These are phyloP conservation scores for Luzula sylvatica DNA, from an alignment of 176 grass and related monocot species.

Conservation along the genomic window DNA sequence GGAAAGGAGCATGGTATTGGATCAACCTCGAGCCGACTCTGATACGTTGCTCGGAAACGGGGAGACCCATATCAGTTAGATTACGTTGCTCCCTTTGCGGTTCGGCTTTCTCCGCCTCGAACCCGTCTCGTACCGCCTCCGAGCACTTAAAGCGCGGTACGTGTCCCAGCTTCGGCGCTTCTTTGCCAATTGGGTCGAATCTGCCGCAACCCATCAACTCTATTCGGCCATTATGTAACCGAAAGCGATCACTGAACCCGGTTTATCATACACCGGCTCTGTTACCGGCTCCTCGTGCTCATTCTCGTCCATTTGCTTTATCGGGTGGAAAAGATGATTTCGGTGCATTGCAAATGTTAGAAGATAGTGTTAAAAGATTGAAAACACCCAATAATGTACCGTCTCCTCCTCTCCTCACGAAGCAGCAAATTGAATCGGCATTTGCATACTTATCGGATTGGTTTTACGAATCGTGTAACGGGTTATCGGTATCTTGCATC, in stretches of 20 bases:
- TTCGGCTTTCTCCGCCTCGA: slow-evolving; percentile 51
- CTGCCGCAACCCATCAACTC: slow-evolving; percentile 47
- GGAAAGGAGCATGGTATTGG: slow-evolving; percentile 80
- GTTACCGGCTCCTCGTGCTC: slow-evolving; percentile 13
- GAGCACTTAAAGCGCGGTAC: slow-evolving; percentile 76
- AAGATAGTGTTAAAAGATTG: slow-evolving; percentile 67
- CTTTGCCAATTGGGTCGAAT: slow-evolving; percentile 42
- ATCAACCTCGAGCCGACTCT: slow-evolving; percentile 66
- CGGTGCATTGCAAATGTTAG: slow-evolving; percentile 39
- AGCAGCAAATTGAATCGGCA: slow-evolving; percentile 44
- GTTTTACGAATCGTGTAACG: slow-evolving; percentile 60
- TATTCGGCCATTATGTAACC: slow-evolving; percentile 18
- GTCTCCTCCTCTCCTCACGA: slow-evolving; percentile 19
- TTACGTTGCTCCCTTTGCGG: slow-evolving; percentile 51
- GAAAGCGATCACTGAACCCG: slow-evolving; percentile 3
- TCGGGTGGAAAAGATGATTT: slow-evolving; percentile 54
- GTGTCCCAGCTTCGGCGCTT: slow-evolving; percentile 62
- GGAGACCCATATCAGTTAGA: slow-evolving; percentile 31
- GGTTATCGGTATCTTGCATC: slow-evolving; percentile 35
- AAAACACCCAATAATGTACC: slow-evolving; percentile 44
- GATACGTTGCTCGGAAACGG: slow-evolving; percentile 30
- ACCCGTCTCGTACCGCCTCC: slow-evolving; percentile 62
- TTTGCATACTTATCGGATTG: slow-evolving; percentile 56
- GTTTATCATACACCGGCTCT: slow-evolving; percentile 32
- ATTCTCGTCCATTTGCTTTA: slow-evolving; percentile 28